Evolutionary conservation across 2,329 filamentous ascomycete species (phyloP).

Genomic region (Akanthomyces muscarius): DNA sequence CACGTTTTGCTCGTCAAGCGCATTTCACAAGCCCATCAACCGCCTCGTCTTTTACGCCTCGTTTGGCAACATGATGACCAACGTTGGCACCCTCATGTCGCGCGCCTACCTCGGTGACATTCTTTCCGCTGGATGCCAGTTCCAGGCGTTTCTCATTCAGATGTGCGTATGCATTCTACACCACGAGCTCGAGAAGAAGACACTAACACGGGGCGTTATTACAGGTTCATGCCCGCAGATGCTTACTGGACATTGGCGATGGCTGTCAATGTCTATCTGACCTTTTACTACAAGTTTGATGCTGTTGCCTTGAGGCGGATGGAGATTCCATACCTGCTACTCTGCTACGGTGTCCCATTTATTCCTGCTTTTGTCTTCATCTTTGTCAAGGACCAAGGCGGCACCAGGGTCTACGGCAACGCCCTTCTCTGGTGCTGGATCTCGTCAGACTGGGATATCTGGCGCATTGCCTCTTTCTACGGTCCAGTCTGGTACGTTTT

Average conservation of each 20-base stretch:
- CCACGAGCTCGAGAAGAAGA: not conserved
- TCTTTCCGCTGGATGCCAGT: conserved; percentile 56
- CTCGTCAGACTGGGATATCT: conserved; percentile 59
- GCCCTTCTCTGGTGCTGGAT: conserved; percentile 84
- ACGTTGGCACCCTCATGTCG: conserved; percentile 71
- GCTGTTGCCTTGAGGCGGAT: conserved; percentile 59
- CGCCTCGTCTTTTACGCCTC: conserved; percentile 79
- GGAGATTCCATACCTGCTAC: conserved; percentile 65
- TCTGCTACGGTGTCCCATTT: conserved; percentile 71
- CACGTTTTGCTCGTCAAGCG: conserved; percentile 64
- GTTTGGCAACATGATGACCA: conserved; percentile 74
- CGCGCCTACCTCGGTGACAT: conserved; percentile 51
- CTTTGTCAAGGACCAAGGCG: conserved; percentile 53
- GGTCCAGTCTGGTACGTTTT: conserved; percentile 59
- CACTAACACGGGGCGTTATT: not conserved
- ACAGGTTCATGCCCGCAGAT: conserved; percentile 76
- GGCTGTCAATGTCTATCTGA: conserved; percentile 79
- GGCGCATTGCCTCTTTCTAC: conserved; percentile 73
- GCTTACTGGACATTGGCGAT: conserved; percentile 75
- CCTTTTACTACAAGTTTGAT: conserved; percentile 72
- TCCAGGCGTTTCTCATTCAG: conserved; percentile 77
- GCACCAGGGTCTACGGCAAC: conserved; percentile 63
- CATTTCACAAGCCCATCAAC: conserved; percentile 84
- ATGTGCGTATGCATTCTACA: conserved; percentile 52
- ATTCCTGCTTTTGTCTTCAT: conserved; percentile 64